Evolutionary conservation across 305 asterid species (phyloP), one percentile per base, ranked within the genome.

Genomic region (Salvia sclarea): DNA sequence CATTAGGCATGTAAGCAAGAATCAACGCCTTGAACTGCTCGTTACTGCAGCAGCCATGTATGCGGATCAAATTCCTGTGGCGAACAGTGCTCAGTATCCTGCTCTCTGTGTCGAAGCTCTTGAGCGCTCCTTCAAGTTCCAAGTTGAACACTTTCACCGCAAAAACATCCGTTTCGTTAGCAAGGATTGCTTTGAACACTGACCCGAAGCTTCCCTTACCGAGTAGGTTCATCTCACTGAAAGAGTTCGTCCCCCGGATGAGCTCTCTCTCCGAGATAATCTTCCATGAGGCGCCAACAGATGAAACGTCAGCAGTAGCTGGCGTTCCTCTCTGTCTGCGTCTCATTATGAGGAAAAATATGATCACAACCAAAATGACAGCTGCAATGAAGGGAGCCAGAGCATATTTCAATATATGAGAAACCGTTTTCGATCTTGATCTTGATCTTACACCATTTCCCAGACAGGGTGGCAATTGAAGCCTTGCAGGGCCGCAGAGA

Each of bases 71-170:
- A 41, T 76, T 80, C 22, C 75, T 70, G 1, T 80, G 86, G 2
- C 80, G 82, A 37, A 79, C 41, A 2, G 33, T 53, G 71, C 83
- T 68, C 33, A 82, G n/a, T 11, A 78, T 49, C 54, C 61, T 61
- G 25, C 82, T 47, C 40, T 83, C 88, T 0, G 58, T 71, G 0
- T 58, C 75, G 38, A 78, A 83, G 52, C 85, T 80, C 68, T 71
- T 61, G 48, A 7, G 5, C 0, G 71, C 78, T 64, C 70, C 43
- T 61, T 76, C 77, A 2, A 31, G 4, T 17, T 69, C 47, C 33
- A 49, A 6, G 43, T 83, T 76, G 52, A 83, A 80, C 10, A 80
- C 82, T 68, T 80, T 83, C 2, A 80, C 82, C 5, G 83, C 88
- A 0, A 78, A 61, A 54, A 80, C 64, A 59, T 6, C 30, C 16